Base-by-base conservation (phyloP, 768 basidiomycete species). In the Agrocybe praecox region DNA sequence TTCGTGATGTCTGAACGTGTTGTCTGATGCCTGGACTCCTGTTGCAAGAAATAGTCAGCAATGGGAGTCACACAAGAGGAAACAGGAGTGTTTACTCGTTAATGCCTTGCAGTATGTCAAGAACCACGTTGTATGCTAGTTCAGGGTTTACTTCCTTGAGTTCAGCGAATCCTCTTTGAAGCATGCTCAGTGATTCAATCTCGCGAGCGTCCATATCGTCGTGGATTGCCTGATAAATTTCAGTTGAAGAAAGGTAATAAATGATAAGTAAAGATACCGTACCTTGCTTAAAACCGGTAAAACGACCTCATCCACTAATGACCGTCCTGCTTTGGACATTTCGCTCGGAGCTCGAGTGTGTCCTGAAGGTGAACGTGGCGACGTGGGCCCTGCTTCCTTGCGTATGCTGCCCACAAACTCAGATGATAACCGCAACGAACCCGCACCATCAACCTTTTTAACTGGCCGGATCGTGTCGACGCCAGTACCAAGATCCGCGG, bases 381-480 rank as follows among this genome's bases (percentile, higher is more conserved):
- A 81, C 3, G 80, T 72, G 15, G 70, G 67, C 56, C 77, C 79
- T 19, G 76, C 79, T 52, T 84, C 90, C 68, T 80, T 80, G 49
- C 87, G 79, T 55, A 86, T 67, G 60, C 80, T 91, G 10, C 93
- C 94, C 24, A 94, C 86, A 66, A 84, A 95, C 63, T 92, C 94
- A 10, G 85, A 81, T 0, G 93, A 94, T 18, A 91, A 70, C 58
- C 87, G 78, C 14, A 94, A 73, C 5, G 93, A 94, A 3, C 88
- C 86, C 11, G 80, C 78, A 5, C 88, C 81, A 68, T 97, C 94
- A 26, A 96, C 87, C 65, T 92, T 93, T 81, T 96, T 96, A 59
- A 96, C 87, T 0, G 96, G 95, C 51, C 94, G 83, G 65, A 98
- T 93, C 1, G 96, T 98, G 65, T 92, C 92, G 45, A 91, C 79